Conservation (phyloP, 768 basidiomycete genomes). For the Dentipellis sp. region DNA sequence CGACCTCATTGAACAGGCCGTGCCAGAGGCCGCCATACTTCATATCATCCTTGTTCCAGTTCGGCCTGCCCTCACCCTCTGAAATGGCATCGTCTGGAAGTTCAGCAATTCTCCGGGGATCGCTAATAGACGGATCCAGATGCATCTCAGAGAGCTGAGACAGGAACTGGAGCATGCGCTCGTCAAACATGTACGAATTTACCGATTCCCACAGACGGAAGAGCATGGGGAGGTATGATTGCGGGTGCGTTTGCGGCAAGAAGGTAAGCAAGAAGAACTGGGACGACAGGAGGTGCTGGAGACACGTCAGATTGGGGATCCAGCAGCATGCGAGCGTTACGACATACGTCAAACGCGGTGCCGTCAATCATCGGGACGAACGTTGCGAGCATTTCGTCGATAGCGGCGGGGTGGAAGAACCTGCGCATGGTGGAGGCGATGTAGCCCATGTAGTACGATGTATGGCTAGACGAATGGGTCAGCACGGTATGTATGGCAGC, state of each 20-base stretch:
- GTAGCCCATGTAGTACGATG: conserved; percentile 72
- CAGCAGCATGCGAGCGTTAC: not conserved
- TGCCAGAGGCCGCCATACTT: conserved; percentile 38
- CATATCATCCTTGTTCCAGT: conserved; percentile 39
- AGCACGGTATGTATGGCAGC: not conserved
- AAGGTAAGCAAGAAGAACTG: conserved; percentile 85
- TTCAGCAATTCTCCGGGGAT: conserved; percentile 56
- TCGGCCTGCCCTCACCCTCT: conserved; percentile 50
- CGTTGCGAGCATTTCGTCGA: conserved; percentile 80
- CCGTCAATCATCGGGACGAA: conserved; percentile 77
- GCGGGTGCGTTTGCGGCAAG: conserved; percentile 77
- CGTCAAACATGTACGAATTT: conserved; percentile 86
- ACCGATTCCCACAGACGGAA: conserved; percentile 84
- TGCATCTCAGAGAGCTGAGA: conserved; percentile 73
- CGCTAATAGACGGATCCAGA: conserved; percentile 65
- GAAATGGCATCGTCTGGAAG: conserved; percentile 64
- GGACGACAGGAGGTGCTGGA: conserved; percentile 62
- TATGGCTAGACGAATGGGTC: conserved; percentile 34
- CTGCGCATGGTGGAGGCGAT: conserved; percentile 59
- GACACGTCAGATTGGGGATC: conserved; percentile 3
- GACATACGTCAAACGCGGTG: conserved; percentile 59
- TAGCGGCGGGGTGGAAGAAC: conserved; percentile 85
- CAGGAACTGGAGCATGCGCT: conserved; percentile 80
- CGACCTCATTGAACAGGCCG: conserved; percentile 50
- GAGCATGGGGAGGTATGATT: conserved; percentile 74